Evolutionary conservation across 768 basidiomycete genomes (phyloP), one percentile per base, ranked within the genome.

Genomic region (Lactarius quietus): DNA sequence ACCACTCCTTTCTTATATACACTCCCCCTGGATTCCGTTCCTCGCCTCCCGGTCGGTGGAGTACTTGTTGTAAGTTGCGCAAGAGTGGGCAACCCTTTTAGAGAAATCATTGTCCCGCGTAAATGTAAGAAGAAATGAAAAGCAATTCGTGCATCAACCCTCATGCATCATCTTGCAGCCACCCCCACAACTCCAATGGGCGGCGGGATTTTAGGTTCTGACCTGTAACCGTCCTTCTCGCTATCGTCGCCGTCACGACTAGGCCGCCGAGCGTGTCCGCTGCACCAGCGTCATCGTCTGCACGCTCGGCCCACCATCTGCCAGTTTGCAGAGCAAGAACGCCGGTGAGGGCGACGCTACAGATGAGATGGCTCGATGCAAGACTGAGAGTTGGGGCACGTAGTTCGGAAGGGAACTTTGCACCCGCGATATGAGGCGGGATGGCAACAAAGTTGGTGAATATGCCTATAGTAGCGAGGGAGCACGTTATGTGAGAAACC

Each of bases 321-420:
- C 88, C 89, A 0, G 91, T 90, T 77, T 94, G 92, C 29, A 94
- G 82, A 10, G 86, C 84, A 38, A 94, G 78, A 31, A 94, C 89
- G n/a, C 92, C 92, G 0, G 92, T 94, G 61, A 94, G 82, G 0
- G 90, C 90, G 55, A 94, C 92, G 72, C 89, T 90, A 79, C 90
- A 93, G 64, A 93, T 84, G 72, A 94, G 88, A 73, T 94, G 85
- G 71, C 84, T 87, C 33, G 92, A 90, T 0, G 92, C 92, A 59
- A 94, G 86, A 63, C 89, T 89, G 55, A 93, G 83, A 1, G 87
- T 89, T 17, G 85, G 82, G 48, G 75, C 79, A 10, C 86, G 84
- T 15, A 93, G 80, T 0, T 78, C 72, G 23, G 80, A 78, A 8
- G 92, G 91, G 75, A 92, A 86, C 20, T 84, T 82, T 59, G 85